phyloP scores from a whole-genome alignment of 1,284 basidiomycete species.

The Xerocomus amazonicus region DNA sequence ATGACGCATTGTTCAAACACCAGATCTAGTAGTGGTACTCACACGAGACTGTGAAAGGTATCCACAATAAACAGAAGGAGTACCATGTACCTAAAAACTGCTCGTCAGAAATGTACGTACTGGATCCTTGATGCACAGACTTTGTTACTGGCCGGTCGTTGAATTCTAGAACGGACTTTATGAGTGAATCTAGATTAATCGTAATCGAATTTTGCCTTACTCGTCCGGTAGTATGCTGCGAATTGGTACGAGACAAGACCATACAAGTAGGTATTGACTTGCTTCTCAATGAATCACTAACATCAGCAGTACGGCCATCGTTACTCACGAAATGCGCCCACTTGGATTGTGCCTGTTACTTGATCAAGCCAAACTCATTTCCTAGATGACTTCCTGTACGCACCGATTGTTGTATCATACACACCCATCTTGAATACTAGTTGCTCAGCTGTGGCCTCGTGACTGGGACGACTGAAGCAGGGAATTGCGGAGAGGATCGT shows the following conservation, averaged over 20 bases:
- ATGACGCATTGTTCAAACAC: no score
- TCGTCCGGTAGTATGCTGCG: slow-evolving; percentile 38
- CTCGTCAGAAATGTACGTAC: no score
- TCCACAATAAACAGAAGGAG: no score
- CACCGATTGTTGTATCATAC: not conserved
- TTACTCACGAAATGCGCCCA: slow-evolving; percentile 7
- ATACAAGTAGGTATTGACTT: slow-evolving; percentile 52
- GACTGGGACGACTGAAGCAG: no score
- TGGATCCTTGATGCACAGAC: not conserved
- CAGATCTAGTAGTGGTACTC: no score
- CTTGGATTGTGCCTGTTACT: not conserved
- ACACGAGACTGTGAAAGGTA: no score
- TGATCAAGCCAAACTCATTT: not conserved
- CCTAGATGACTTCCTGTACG: not conserved
- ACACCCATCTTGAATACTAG: not conserved
- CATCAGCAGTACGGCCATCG: not conserved
- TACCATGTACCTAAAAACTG: no score
- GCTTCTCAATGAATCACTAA: not conserved
- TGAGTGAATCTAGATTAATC: not conserved
- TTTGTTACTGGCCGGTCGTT: slow-evolving; percentile 36
- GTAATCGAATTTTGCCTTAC: slow-evolving; percentile 29
- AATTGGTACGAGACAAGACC: slow-evolving; percentile 51
- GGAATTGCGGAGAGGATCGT: no score
- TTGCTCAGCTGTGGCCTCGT: no score
- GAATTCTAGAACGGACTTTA: slow-evolving; percentile 34